Base-by-base conservation (phyloP, 1,284 basidiomycete species). In the Cutaneotrichosporon sp. region DNA sequence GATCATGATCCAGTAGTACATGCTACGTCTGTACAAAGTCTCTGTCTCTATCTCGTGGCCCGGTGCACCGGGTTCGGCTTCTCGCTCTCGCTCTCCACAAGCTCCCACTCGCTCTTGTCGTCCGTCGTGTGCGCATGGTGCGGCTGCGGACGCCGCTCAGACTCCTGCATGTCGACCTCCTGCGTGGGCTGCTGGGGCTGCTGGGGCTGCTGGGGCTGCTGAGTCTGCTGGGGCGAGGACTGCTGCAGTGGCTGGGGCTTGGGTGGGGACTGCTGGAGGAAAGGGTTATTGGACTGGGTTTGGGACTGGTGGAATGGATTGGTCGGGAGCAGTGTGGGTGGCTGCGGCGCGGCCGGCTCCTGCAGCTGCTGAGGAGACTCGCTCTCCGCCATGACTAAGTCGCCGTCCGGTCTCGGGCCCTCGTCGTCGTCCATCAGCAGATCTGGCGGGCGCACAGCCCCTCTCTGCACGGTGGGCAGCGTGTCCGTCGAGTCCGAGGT, bases 1-100 rank as follows among this genome's bases (percentile, higher is more conserved):
- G 92, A 93, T 95, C 68, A 83, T 95, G 72, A 94, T 95, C 68
- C 90, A 92, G 75, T 91, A 45, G 54, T 42, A 42, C 38, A 42
- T 42, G 38, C 18, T 3, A 42, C 18, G 38, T 42, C 18, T 42
- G 18, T n/a, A 18, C 38, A n/a, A 8, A 18, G 38, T 18, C 18
- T 2, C 16, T n/a, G 38, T 42, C 7, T 14, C 18, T n/a, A 42
- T 42, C 16, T 42, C 38, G 38, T 42, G 1, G 38, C 18, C 16
- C 18, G 38, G 7, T 42, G 38, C 18, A 42, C 38, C 7, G 38
- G 18, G 18, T 1, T n/a, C 18, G 38, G 38, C 38, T 42, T 42
- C 16, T 42, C 38, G 7, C 18, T 18, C 18, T 42, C 18, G 38
- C 18, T 9, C 38, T 42, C 38, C 38, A 42, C 38, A 7, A 42